A percentile compares a stretch with the other conserved stretches of the same genome.
Evolutionary conservation across 2,329 filamentous ascomycete genomes (phyloP).

Genomic region (Dactylellina sp.): DNA sequence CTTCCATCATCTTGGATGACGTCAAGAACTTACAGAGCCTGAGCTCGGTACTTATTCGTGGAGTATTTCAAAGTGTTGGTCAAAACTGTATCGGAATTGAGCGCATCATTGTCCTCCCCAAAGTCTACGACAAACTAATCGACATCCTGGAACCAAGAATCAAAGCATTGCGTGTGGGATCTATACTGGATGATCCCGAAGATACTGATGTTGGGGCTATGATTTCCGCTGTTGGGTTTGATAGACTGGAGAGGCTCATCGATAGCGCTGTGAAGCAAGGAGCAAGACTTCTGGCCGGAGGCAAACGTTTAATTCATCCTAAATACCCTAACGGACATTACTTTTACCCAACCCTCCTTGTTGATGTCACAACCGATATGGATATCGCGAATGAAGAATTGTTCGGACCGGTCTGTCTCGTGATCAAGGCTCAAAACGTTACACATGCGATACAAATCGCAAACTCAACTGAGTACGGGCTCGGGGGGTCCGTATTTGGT

Average conservation of each 20-base stretch:
- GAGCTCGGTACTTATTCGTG: constrained; percentile 84
- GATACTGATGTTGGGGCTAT: constrained; percentile 86
- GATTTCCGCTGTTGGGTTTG: constrained; percentile 82
- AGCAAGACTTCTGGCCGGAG: constrained; percentile 83
- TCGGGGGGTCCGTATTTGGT: constrained; percentile 90
- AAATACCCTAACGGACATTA: constrained; percentile 84
- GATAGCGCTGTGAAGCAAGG: constrained; percentile 80
- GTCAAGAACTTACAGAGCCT: constrained; percentile 77
- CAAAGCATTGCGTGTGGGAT: constrained; percentile 79
- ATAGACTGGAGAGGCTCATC: constrained; percentile 80
- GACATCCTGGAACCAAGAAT: constrained; percentile 79
- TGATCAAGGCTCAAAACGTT: constrained; percentile 79
- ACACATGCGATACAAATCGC: constrained; percentile 79
- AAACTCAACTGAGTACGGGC: constrained; percentile 85
- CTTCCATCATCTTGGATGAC: constrained; percentile 88
- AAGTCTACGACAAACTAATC: constrained; percentile 80
- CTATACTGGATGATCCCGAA: constrained; percentile 69
- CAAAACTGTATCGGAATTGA: constrained; percentile 99
- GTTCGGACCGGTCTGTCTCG: constrained; percentile 88
- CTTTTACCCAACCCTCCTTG: constrained; percentile 89
- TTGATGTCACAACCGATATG: constrained; percentile 89
- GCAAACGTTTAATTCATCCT: constrained; percentile 77
- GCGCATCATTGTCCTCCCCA: constrained; percentile 83
- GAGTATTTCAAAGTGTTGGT: constrained; percentile 92
- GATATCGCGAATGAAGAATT: constrained; percentile 88